Conservation (phyloP, 108 stramenopile genomes). For the Skeletonema marinoi region DNA sequence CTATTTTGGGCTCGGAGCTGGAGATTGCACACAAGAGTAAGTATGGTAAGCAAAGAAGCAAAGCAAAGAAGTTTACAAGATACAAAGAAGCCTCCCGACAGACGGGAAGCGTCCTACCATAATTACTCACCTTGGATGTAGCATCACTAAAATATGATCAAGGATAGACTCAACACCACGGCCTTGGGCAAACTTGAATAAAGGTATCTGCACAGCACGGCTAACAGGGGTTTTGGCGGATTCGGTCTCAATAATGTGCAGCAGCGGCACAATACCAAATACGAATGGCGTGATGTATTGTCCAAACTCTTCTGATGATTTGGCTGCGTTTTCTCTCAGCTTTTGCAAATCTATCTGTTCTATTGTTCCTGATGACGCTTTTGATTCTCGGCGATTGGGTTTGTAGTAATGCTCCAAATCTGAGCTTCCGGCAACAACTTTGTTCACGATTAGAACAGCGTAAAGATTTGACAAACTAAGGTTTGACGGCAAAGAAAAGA, state of each 20-base stretch:
- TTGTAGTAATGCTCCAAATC: constrained; percentile 68
- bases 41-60: neutral
- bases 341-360: constrained; percentile 54
- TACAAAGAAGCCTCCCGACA: neutral
- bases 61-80: neutral
- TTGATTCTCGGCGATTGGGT: constrained; percentile 23
- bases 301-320: constrained; percentile 58
- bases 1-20: constrained; percentile 52
- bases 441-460: constrained; percentile 80
- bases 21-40: neutral
- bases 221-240: constrained; percentile 68
- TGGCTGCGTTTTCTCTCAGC: constrained; percentile 68
- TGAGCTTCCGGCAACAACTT: constrained; percentile 66
- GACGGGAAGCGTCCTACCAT: neutral
- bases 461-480: constrained; percentile 78
- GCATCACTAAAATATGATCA: constrained; percentile 88
- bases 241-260: constrained; percentile 82
- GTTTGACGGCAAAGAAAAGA: constrained; percentile 82
- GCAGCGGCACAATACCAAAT: constrained; percentile 85
- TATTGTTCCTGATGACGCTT: constrained; percentile 23
- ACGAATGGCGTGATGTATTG: constrained; percentile 81
- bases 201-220: constrained; percentile 84
- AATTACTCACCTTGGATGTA: constrained; percentile 69
- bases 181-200: constrained; percentile 77
- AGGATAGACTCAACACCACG: constrained; percentile 74